Base-by-base conservation (phyloP, 306 rosid genomes). In the Quercus robur region DNA sequence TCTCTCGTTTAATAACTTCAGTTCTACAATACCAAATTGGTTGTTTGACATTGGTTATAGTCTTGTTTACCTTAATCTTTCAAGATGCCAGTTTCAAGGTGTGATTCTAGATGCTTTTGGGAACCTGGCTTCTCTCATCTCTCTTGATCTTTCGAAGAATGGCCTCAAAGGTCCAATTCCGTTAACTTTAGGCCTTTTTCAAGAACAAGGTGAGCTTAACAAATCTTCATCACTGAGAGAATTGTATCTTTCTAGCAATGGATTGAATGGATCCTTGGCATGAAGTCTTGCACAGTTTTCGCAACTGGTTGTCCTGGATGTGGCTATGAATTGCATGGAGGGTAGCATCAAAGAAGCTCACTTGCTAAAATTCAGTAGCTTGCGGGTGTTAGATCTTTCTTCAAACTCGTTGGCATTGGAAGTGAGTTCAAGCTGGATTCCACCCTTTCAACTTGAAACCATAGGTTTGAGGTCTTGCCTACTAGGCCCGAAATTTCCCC, bases 401-500 rank as follows among this genome's bases (percentile, higher is more conserved):
- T 11, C 35, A 76, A 66, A 77, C 35, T 26, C 0, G 8, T 0
- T 77, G 15, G 28, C 52, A 1, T 71, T 81, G 5, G 62, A 76
- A 26, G 31, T 81, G 74, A 77, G 78, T 33, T 54, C 77, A 62
- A 71, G 44, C 6, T 81, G 78, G 81, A 3, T 26, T 6, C 75
- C 85, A 8, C 74, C 74, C 28, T 81, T 76, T 20, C 70, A 71
- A 54, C 78, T 77, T 52, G 75, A 77, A 46, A 33, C 41, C 4
- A 54, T 81, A 35, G 59, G 78, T 63, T 54, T 76, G 78, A 31
- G 62, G 21, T 26, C 38, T 6, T 63, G 74, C 59, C 15, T 35
- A 1, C 1, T 71, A 28, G 85, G 78, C 17, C 81, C 69, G 67
- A 30, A 41, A 55, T 82, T 82, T 63, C 78, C 85, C 35, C 64